A percentile compares a stretch with the other conserved stretches of the same genome.
Evolutionary conservation across 1,139 yeast species (phyloP).

Genomic region (Lodderomyces metapsilosis): DNA sequence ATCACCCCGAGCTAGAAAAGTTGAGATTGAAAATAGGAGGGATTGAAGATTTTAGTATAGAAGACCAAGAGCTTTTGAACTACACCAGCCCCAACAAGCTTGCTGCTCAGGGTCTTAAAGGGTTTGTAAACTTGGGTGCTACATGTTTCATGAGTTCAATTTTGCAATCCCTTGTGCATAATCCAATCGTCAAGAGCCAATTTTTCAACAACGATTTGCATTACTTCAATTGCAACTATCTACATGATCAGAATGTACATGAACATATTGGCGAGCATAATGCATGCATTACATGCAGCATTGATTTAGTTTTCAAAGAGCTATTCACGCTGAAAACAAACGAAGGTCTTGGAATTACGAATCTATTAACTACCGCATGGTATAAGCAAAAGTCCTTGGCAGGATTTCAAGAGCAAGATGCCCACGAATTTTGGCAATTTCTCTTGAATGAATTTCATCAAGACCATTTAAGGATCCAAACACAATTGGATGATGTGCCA

Average conservation of each 20-base stretch:
- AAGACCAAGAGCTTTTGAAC: slow-evolving; percentile 2
- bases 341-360: slow-evolving; percentile 73
- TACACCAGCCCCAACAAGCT: slow-evolving; percentile 52
- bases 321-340: slow-evolving; percentile 55
- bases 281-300: slow-evolving; percentile 79
- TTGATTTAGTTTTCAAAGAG: slow-evolving; percentile 71
- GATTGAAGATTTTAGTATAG: slow-evolving; percentile 21
- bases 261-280: slow-evolving; percentile 35
- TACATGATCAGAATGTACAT: slow-evolving; percentile 19
- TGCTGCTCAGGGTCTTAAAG: slow-evolving; percentile 76
- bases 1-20: slow-evolving; percentile 55
- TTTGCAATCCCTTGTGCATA: slow-evolving; percentile 81
- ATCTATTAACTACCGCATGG: slow-evolving; percentile 79
- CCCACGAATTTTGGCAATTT: slow-evolving; percentile 96
- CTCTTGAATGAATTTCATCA: slow-evolving; percentile 78
- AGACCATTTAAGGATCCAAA: slow-evolving; percentile 35
- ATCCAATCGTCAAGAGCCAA: slow-evolving; percentile 77
- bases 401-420: slow-evolving; percentile 96
- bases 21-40: slow-evolving; percentile 36
- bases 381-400: slow-evolving; percentile 78
- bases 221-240: slow-evolving; percentile 38
- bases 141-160: slow-evolving; percentile 95
- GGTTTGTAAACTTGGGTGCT: slow-evolving; percentile 91
- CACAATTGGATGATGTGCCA: slow-evolving; percentile 1
- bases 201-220: slow-evolving; percentile 67